phyloP scores from a whole-genome alignment of 768 basidiomycete genomes.

The Suillus brevipes region DNA sequence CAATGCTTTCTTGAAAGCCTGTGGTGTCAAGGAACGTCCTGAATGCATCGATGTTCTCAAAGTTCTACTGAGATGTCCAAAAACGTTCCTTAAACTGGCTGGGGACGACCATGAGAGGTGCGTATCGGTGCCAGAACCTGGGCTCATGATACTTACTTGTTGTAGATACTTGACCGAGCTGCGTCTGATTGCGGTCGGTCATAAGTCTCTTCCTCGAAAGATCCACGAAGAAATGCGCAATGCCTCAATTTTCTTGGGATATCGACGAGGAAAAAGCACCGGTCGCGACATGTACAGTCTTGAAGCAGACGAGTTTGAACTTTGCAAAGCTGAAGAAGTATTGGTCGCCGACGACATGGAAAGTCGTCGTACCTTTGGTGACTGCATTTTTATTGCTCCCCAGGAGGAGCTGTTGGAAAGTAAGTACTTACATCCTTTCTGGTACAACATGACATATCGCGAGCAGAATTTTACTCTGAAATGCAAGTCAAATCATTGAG shows the following conservation, averaged over 20 bases:
- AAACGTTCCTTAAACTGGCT: constrained; percentile 63
- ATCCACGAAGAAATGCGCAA: constrained; percentile 57
- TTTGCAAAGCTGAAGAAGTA: constrained; percentile 63
- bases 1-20: constrained; percentile 77
- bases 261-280: constrained; percentile 39
- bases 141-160: constrained; percentile 4
- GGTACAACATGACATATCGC: not conserved
- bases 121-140: constrained; percentile 17
- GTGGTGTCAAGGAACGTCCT: constrained; percentile 84
- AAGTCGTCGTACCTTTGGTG: constrained; percentile 72
- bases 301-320: constrained; percentile 50
- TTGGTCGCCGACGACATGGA: constrained; percentile 84
- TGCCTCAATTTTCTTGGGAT: constrained; percentile 67
- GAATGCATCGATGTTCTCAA: constrained; percentile 74
- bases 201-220: constrained; percentile 42
- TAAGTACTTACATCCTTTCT: constrained; percentile 24
- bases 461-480: constrained; percentile 63
- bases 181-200: constrained; percentile 75
- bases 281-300: not conserved
- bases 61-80: constrained; percentile 63
- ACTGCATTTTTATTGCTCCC: constrained; percentile 67
- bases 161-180: constrained; percentile 77
- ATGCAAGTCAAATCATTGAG: constrained; percentile 74
- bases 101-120: constrained; percentile 59
- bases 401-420: constrained; percentile 90